Base-by-base conservation (phyloP, 352 stramenopile species). In the Pythium brachiatum region DNA sequence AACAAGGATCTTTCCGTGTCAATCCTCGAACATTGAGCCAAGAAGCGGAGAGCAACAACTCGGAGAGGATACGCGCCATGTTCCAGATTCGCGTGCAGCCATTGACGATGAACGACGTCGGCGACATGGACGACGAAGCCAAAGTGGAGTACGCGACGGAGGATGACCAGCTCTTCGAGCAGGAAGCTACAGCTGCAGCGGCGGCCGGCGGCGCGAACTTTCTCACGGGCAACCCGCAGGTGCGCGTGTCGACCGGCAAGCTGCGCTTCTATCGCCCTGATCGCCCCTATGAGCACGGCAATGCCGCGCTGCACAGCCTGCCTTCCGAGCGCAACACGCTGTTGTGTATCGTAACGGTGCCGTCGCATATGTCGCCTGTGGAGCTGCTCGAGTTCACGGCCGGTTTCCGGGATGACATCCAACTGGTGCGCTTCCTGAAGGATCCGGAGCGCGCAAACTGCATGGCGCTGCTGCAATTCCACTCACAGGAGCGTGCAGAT, bases 401-500 rank as follows among this genome's bases (percentile, higher is more conserved):
- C 20, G 73, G 79, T 44, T 94, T 91, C 66, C 81, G 83, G 47
- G 60, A 75, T 23, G 76, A 92, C 53, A 91, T 94, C 25, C 70
- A 78, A 47, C 75, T 91, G 13, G 79, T 95, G 53, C 87, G 83
- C 47, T 84, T 94, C 48, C 69, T 95, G 32, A 90, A 89, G 54
- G 87, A 95, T 59, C 76, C 85, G 2, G 81, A 92, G 47, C 78
- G 84, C 48, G 82, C 69, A 70, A 94, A 94, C 55, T 94, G 87
- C 64, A 93, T 95, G 85, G 79, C 86, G 43, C 76, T 94, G 41
- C 78, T 95, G 64, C 87, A 94, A 59, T 95, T 94, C 66, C 64
- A 77, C 29, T 66, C 65, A n/a, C 85, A 93, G 55, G 81, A 93
- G 29, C 73, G 81, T 64, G 87, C 87, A 2, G 87, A 93, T 47